phyloP scores from a whole-genome alignment of 441 rosid genomes.

The Corymbia citriodora region DNA sequence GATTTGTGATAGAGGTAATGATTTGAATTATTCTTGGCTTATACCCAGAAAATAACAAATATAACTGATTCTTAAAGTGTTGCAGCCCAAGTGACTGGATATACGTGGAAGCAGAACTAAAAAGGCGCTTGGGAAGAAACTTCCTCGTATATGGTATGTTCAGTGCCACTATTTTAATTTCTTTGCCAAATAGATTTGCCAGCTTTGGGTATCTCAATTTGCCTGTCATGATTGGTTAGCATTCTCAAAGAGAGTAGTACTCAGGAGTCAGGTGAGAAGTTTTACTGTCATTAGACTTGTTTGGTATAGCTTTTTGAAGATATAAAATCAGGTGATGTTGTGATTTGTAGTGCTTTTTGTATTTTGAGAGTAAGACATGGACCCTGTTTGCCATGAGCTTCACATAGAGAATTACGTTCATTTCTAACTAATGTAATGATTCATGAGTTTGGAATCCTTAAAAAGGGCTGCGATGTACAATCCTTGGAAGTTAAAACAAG shows the following conservation, averaged over 20 bases:
- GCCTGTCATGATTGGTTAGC: background rate
- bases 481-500: background rate
- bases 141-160: slow-evolving; percentile 71
- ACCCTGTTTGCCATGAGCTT: background rate
- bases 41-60: background rate
- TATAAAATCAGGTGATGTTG: background rate
- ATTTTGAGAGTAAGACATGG: background rate
- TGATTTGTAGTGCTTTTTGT: background rate
- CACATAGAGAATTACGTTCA: background rate
- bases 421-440: background rate
- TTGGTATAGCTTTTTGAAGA: background rate
- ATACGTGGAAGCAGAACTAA: slow-evolving; percentile 84
- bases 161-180: background rate
- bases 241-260: background rate
- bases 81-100: slow-evolving; percentile 95
- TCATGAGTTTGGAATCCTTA: background rate
- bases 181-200: background rate
- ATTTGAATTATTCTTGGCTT: background rate
- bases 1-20: background rate
- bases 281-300: background rate
- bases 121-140: slow-evolving; percentile 76
- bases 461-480: background rate
- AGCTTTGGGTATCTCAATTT: background rate
- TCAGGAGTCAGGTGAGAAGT: background rate
- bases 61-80: slow-evolving; percentile 10